Evolutionary conservation across 116 monocot species (phyloP).

Genomic region (Trichopus zeylanicus): DNA sequence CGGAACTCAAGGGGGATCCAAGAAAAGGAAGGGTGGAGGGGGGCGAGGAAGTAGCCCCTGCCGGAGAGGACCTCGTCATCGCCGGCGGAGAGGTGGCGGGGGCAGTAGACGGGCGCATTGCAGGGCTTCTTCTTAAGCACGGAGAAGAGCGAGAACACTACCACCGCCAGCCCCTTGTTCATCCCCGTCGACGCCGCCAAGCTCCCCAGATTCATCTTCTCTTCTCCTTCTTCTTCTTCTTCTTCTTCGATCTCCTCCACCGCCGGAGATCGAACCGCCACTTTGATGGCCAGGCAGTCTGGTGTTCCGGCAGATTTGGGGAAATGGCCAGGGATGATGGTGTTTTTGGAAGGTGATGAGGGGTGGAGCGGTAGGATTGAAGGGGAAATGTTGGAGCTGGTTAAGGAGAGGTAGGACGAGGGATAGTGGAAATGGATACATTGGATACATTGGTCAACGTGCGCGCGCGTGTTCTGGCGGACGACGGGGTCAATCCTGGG

Average conservation of each 20-base stretch:
- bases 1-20: slow-evolving; percentile 49
- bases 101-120: slow-evolving; percentile 48
- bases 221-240: no score
- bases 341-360: no score
- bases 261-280: neutral
- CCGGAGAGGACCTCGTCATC: slow-evolving; percentile 9
- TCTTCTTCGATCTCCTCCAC: no score
- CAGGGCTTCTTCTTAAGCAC: slow-evolving; percentile 58
- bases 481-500: no score
- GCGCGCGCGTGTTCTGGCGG: no score
- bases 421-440: no score
- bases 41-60: slow-evolving; percentile 13
- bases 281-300: neutral
- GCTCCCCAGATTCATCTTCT: slow-evolving; percentile 37
- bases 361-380: no score
- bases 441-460: no score
- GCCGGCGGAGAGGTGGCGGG: slow-evolving; percentile 39
- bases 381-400: no score
- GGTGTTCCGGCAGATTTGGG: neutral
- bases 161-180: slow-evolving; percentile 51
- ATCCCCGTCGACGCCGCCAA: slow-evolving; percentile 52
- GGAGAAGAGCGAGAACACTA: slow-evolving; percentile 63
- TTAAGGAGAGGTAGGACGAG: no score
- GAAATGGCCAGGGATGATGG: no score
- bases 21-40: slow-evolving; percentile 37